Evolutionary conservation across 1,284 basidiomycete genomes (phyloP), one percentile per base, ranked within the genome.

Genomic region (Peniophora sp.): DNA sequence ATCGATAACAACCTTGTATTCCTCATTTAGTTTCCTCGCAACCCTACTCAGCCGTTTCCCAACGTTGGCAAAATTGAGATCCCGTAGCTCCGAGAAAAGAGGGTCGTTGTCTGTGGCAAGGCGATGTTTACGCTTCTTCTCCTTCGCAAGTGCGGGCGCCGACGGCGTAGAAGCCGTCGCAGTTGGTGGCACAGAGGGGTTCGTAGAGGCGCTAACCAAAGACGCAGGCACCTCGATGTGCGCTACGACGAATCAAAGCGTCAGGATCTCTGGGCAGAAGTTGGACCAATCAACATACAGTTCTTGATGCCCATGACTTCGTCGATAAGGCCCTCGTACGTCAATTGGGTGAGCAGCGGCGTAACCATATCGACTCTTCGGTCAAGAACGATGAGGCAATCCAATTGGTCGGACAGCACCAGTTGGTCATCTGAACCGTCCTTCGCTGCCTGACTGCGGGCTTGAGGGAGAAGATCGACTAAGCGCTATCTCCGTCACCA

Each of bases 251-350:
- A 45, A 3, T 34, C 54, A 48, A 58, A 27, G 3, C 6, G 9
- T 16, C 27, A 41, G 11, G 24, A 2, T 12, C 38, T n/a, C 12
- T 27, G 53, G 38, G 53, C 53, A 49, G 27, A 35, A 49, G 50
- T 20, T 50, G 38, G 38, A 38, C 49, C 46, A 45, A 34, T 25
- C 20, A 6, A 66, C 85, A 50, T 57, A 91, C 94, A 88, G 60
- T 97, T 92, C 66, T 80, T 87, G 56, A 99, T 87, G 1, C 92
- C 92, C 45, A 97, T 73, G 41, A 93, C 73, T 65, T 99, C 97
- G 61, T 99, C 96, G n/a, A 98, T 77, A 43, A 99, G 83, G 16
- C 97, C 97, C 65, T 97, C 88, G 61, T 98, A 99, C 0, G 97
- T 99, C 50, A 99, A 73, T 63, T 99, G 96, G 1, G 96, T 99